Conservation (phyloP, 805 yeast genomes). For the Priceomyces carsonii region DNA sequence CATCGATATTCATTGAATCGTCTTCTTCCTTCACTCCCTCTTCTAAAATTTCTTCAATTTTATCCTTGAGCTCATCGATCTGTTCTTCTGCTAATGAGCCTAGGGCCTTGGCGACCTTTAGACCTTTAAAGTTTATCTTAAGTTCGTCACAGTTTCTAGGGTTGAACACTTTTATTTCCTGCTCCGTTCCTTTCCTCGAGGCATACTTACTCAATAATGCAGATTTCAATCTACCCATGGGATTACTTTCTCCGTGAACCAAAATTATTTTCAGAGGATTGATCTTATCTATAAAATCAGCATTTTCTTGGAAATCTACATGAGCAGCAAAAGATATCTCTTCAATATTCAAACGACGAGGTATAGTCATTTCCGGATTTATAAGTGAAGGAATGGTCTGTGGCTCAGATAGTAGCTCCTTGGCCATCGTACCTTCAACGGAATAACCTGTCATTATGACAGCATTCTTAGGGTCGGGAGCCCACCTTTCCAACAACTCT, state of each 20-base stretch:
- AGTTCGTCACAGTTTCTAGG: conserved; percentile 89
- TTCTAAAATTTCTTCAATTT: conserved; percentile 31
- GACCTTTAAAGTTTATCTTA: conserved; percentile 74
- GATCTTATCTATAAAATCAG: conserved; percentile 85
- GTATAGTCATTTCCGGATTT: conserved; percentile 82
- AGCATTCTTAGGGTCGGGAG: conserved; percentile 91
- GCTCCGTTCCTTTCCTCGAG: conserved; percentile 76
- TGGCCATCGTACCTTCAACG: conserved; percentile 98
- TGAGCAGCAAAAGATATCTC: conserved; percentile 99
- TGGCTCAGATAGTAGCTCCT: conserved; percentile 84
- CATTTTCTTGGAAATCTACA: conserved; percentile 92
- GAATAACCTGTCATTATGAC: conserved; percentile 94
- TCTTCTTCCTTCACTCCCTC: conserved; percentile 12
- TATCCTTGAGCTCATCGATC: conserved; percentile 36
- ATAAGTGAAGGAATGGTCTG: conserved; percentile 78
- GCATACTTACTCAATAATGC: conserved; percentile 88
- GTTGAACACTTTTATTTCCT: conserved; percentile 87
- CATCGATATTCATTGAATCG: conserved; percentile 7
- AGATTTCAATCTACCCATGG: conserved; percentile 97
- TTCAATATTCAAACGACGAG: conserved; percentile 83
- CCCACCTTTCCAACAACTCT: conserved; percentile 91
- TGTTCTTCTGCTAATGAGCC: conserved; percentile 54
- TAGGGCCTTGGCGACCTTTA: conserved; percentile 75
- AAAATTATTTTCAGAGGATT: conserved; percentile 83
- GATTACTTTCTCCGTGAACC: conserved; percentile 96